Evolutionary conservation across 345 rosid species (phyloP), one percentile per base, ranked within the genome.

Genomic region (Isatis tinctoria): DNA sequence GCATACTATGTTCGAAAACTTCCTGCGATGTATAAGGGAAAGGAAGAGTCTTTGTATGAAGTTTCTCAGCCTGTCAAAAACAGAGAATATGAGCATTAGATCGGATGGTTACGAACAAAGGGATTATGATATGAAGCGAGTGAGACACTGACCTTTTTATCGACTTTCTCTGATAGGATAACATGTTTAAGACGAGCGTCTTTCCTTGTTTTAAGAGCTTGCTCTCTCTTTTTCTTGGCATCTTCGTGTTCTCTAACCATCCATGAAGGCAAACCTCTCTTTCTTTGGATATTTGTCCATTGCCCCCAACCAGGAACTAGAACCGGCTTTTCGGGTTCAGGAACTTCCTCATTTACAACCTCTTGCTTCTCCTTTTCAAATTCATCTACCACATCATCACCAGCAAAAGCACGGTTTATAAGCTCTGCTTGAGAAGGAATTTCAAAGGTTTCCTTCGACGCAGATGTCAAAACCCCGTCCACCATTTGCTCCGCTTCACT

Each of bases 341-440:
- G 97, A 52, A 84, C 86, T 78, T 90, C 97, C 78, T 80, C 82
- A 33, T 86, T 87, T 76, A 95, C 72, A 60, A 87, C 64, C 56
- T 85, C 89, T 79, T 78, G 77, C 70, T 90, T 95, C 40, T 85
- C 88, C 81, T 87, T 88, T 67, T 79, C 85, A 74, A 95, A 95
- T 67, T 92, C 97, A 11, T 86, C 93, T 40, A 76, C 85, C 20
- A 92, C 97, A 43, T 95, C 91, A 79, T 92, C 97, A 40, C 97
- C 99, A 2, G 99, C 97, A 82, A 95, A 95, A 74, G 96, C 97
- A 51, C 83, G 87, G 60, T 59, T 88, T 49, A 92, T 80, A 72
- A 92, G 97, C 74, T 95, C 99, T 17, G 80, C 95, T 80, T 92
- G 99, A 62, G 97, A 92, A 72, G 96, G 97, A 67, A 92, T 90